A percentile compares a stretch with the other conserved stretches of the same genome.
Conservation (phyloP, 2,329 filamentous ascomycete species). For the Scytalidium lignicola region DNA sequence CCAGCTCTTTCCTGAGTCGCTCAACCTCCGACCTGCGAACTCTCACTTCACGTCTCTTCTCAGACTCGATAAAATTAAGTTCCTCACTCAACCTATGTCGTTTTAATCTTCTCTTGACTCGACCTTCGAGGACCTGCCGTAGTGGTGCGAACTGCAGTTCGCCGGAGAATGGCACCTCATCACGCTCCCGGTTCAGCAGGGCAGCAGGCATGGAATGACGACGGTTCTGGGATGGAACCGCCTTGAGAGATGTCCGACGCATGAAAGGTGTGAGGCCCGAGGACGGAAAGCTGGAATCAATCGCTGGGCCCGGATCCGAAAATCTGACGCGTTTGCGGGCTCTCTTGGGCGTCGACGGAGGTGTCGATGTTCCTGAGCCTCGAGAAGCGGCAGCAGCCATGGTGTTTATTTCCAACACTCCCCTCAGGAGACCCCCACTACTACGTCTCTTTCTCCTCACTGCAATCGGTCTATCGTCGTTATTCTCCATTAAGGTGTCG, state of each 20-base stretch:
- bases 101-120: slow-evolving; percentile 51
- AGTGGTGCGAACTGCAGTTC: slow-evolving; percentile 44
- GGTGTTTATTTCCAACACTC: slow-evolving; percentile 10
- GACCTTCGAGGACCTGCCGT: slow-evolving; percentile 50
- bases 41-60: slow-evolving; percentile 37
- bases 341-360: slow-evolving; percentile 21
- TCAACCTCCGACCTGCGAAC: slow-evolving; percentile 42
- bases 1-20: slow-evolving; percentile 42
- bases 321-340: slow-evolving; percentile 50
- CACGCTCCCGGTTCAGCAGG: slow-evolving; percentile 15
- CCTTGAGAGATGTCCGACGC: slow-evolving; percentile 42
- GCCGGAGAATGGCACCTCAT: slow-evolving; percentile 26
- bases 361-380: slow-evolving; percentile 20
- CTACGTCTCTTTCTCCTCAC: slow-evolving; percentile 48
- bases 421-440: slow-evolving; percentile 23
- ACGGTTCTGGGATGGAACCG: slow-evolving; percentile 31
- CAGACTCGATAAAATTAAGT: slow-evolving; percentile 46
- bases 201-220: slow-evolving; percentile 40
- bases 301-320: slow-evolving; percentile 48
- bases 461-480: slow-evolving; percentile 46
- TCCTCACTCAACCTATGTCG: slow-evolving; percentile 54
- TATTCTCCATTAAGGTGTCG: slow-evolving; percentile 13
- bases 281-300: slow-evolving; percentile 26
- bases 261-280: slow-evolving; percentile 57
- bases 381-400: slow-evolving; percentile 11